phyloP scores from a whole-genome alignment of 2,329 filamentous ascomycete genomes.

The Colletotrichum sp. region DNA sequence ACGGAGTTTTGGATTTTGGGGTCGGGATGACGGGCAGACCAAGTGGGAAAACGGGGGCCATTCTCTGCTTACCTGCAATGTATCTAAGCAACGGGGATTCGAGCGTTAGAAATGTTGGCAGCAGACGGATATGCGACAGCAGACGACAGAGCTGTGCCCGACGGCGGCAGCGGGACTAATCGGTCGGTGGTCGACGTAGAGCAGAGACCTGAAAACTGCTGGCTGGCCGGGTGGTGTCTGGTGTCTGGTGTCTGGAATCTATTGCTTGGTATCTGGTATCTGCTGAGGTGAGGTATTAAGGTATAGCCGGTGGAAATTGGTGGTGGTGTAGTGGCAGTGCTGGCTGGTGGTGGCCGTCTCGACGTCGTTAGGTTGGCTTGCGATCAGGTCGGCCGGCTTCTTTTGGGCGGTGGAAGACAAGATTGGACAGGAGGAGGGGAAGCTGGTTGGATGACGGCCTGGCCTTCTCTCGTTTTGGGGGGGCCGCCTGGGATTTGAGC shows the following conservation, averaged over 20 bases:
- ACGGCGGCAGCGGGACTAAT: background rate
- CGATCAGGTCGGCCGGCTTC: background rate
- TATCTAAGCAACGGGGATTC: background rate
- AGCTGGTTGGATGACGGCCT: background rate
- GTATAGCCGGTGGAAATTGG: background rate
- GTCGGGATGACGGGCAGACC: background rate
- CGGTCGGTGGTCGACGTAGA: background rate
- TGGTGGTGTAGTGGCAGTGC: slow-evolving; percentile 12
- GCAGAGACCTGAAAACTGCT: background rate
- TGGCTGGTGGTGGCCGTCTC: background rate
- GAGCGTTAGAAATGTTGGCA: background rate
- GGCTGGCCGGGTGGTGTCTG: background rate
- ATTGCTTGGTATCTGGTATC: background rate
- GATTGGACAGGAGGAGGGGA: slow-evolving; percentile 2
- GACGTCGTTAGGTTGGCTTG: background rate
- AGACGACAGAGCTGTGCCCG: background rate
- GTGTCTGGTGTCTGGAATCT: background rate
- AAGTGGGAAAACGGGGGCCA: background rate
- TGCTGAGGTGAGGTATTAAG: background rate
- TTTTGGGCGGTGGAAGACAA: background rate
- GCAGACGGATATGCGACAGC: background rate
- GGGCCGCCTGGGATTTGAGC: background rate
- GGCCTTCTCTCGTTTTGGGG: background rate
- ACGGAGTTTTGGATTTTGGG: background rate
- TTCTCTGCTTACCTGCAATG: background rate